Percentiles rank a stretch among this genome's conserved stretches.
Conservation (phyloP, 2,329 filamentous ascomycete genomes). For the Huntiella bhutanensis region DNA sequence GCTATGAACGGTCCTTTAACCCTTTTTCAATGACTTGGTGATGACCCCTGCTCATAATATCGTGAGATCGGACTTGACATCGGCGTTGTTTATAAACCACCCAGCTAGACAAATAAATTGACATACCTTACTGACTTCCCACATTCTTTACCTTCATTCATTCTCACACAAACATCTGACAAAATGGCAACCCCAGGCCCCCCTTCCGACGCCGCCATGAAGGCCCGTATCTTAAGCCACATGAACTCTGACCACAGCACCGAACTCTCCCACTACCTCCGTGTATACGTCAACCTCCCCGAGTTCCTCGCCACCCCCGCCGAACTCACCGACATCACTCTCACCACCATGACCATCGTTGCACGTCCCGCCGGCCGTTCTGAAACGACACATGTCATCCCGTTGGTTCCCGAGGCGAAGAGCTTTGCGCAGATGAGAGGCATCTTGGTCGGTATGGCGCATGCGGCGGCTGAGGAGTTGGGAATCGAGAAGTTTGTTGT, state of each 20-base stretch:
- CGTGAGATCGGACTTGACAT: no score
- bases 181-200: not conserved
- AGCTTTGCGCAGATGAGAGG: constrained; percentile 47
- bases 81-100: no score
- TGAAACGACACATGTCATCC: constrained; percentile 28
- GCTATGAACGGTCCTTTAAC: no score
- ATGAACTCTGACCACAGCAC: constrained; percentile 72
- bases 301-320: not conserved
- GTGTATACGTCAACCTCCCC: constrained; percentile 1
- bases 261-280: constrained; percentile 49
- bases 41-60: no score
- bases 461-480: constrained; percentile 36
- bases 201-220: constrained; percentile 16
- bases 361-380: constrained; percentile 22
- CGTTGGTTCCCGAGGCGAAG: constrained; percentile 52
- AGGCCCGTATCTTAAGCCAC: constrained; percentile 41
- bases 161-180: not conserved
- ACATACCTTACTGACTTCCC: no score
- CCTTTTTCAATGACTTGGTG: no score
- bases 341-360: constrained; percentile 44
- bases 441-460: constrained; percentile 52
- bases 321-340: constrained; percentile 13
- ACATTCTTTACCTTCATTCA: no score
- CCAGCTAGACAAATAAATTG: no score
- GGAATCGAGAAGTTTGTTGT: constrained; percentile 33